Evolutionary conservation across 1,284 basidiomycete genomes (phyloP).

Genomic region (Tranzscheliella williamsii): DNA sequence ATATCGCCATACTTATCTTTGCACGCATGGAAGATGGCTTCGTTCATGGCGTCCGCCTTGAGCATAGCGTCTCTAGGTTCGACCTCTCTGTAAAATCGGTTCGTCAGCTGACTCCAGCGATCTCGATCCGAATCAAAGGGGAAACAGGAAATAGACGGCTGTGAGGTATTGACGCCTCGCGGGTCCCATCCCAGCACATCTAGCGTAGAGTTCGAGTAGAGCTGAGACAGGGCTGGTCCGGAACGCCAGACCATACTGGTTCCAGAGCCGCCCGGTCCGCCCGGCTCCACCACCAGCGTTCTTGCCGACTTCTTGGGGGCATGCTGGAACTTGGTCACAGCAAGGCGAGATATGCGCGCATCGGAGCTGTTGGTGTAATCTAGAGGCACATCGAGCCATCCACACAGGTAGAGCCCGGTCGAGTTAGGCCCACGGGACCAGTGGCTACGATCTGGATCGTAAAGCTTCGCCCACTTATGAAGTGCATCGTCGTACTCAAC

Average conservation of each 20-base stretch:
- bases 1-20: conserved; percentile 15
- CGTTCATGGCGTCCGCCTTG: conserved; percentile 9
- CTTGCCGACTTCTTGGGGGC: conserved; percentile 3
- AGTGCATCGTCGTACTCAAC: conserved; percentile 6
- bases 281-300: conserved; percentile 30
- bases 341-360: conserved; percentile 7
- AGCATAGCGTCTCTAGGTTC: conserved; percentile 2
- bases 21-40: conserved; percentile 22
- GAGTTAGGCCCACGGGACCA: conserved; percentile 10
- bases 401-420: conserved; percentile 19
- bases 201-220: conserved; percentile 12
- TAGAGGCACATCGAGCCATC: conserved; percentile 37
- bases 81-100: conserved; percentile 2
- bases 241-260: conserved; percentile 14
- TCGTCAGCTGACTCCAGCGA: conserved; percentile 11
- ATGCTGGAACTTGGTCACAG: conserved; percentile 17
- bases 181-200: conserved; percentile 40
- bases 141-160: conserved; percentile 26
- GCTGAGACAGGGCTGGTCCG: conserved; percentile 1
- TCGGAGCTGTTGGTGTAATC: conserved; percentile 38
- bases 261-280: conserved; percentile 35
- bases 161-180: conserved; percentile 21
- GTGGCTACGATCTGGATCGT: conserved; percentile 6
- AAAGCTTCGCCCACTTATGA: conserved; percentile 4
- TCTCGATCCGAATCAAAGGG: conserved; percentile 37